A percentile compares a stretch with the other conserved stretches of the same genome.
These are phyloP conservation scores for Salix caprea DNA, from an alignment of 345 rosid genomes.

Conservation along the genomic window DNA sequence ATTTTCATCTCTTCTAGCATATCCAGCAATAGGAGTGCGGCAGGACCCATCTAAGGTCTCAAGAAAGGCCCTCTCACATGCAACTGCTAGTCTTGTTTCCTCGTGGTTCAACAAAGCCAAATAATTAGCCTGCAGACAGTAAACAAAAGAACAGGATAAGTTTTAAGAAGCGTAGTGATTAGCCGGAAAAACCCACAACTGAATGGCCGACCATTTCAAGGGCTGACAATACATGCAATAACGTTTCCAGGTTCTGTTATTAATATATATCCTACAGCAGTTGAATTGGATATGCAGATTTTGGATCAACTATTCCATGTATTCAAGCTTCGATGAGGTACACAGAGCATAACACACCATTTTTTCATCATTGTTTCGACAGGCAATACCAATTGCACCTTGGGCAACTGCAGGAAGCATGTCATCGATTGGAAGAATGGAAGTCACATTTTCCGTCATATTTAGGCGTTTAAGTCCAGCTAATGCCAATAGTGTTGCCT, in stretches of 20 bases:
- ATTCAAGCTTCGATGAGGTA: neutral
- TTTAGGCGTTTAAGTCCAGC: slow-evolving; percentile 91
- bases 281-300: neutral
- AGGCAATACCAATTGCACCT: slow-evolving; percentile 98
- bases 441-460: slow-evolving; percentile 85
- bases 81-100: slow-evolving; percentile 84
- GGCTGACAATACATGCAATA: neutral
- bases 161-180: neutral
- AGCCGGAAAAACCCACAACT: neutral
- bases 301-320: neutral
- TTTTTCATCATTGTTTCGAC: slow-evolving; percentile 73
- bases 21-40: slow-evolving; percentile 97
- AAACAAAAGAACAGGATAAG: neutral
- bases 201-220: neutral
- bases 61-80: slow-evolving; percentile 89
- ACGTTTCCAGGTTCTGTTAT: neutral
- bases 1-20: slow-evolving; percentile 65
- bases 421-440: slow-evolving; percentile 68
- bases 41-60: slow-evolving; percentile 88
- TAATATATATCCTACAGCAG: neutral
- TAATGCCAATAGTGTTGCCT: slow-evolving; percentile 86
- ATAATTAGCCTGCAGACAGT: slow-evolving; percentile 51
- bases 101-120: slow-evolving; percentile 86
- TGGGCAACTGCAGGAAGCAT: slow-evolving; percentile 99
- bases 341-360: slow-evolving; percentile 47